Evolutionary conservation across 805 yeast genomes (phyloP).

Genomic region (Wickerhamomyces rabaulensis): DNA sequence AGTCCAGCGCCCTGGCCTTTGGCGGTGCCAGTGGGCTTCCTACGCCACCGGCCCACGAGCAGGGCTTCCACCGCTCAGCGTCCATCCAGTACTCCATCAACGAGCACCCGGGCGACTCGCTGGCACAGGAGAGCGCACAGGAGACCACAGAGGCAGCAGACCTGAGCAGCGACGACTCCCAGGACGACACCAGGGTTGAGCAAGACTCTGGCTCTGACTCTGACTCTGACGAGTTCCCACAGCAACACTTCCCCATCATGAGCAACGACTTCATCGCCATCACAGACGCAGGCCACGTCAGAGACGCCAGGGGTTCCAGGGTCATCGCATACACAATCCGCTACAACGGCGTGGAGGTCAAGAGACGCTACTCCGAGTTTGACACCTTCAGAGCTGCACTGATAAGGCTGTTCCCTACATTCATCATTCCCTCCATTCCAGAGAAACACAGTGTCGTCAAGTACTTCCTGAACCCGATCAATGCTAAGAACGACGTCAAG

Average conservation of each 20-base stretch:
- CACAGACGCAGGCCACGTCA: constrained; percentile 65
- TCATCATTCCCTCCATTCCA: constrained; percentile 91
- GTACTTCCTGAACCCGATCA: constrained; percentile 37
- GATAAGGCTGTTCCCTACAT: constrained; percentile 70
- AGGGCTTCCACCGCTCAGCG: neutral
- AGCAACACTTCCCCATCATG: neutral
- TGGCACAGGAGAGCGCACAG: too few species aligned
- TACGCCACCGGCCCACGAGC: too few species aligned
- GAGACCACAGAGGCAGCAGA: too few species aligned
- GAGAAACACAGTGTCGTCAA: constrained; percentile 65
- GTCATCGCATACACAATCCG: constrained; percentile 74
- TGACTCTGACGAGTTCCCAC: neutral
- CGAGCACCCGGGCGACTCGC: neutral
- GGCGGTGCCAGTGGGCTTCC: neutral
- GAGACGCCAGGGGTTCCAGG: constrained; percentile 55
- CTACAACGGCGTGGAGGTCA: constrained; percentile 46
- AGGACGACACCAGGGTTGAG: constrained; percentile 1
- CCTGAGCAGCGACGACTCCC: too few species aligned
- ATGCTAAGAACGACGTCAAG: constrained; percentile 37
- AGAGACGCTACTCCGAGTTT: constrained; percentile 88
- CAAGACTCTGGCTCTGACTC: neutral
- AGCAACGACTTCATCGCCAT: constrained; percentile 18
- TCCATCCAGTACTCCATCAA: neutral
- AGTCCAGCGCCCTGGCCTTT: constrained; percentile 1
- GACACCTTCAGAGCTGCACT: constrained; percentile 72